Conservation (phyloP, 352 stramenopile genomes). For the Globisporangium irregulare region DNA sequence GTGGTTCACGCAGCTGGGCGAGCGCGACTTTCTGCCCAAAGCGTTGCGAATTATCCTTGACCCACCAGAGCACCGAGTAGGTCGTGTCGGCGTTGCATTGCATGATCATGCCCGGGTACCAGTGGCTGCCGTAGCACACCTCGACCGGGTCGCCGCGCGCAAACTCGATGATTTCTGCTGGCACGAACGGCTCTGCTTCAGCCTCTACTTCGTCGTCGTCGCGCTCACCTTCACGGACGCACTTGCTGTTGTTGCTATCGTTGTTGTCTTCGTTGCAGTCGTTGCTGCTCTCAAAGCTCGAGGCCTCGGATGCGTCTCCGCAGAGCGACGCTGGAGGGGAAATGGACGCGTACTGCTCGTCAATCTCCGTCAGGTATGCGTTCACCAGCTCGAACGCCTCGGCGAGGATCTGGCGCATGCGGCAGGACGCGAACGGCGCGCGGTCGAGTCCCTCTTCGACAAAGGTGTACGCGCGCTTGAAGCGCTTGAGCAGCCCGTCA, state of each 20-base stretch:
- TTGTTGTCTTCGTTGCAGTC: neutral
- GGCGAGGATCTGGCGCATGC: slow-evolving; percentile 68
- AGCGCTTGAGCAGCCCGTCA: slow-evolving; percentile 72
- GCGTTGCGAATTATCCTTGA: slow-evolving; percentile 75
- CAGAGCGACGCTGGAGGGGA: slow-evolving; percentile 29
- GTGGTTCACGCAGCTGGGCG: slow-evolving; percentile 47
- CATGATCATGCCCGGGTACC: slow-evolving; percentile 67
- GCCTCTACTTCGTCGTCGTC: neutral
- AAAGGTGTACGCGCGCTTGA: slow-evolving; percentile 68
- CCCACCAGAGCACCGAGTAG: slow-evolving; percentile 82
- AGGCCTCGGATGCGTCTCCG: slow-evolving; percentile 8
- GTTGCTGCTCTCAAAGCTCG: slow-evolving; percentile 3
- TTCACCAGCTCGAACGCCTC: slow-evolving; percentile 64
- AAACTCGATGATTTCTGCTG: slow-evolving; percentile 21
- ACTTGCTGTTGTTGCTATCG: slow-evolving; percentile 3
- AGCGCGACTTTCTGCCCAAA: slow-evolving; percentile 54
- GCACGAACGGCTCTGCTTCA: slow-evolving; percentile 1
- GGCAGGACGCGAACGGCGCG: slow-evolving; percentile 46
- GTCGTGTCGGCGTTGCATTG: slow-evolving; percentile 50
- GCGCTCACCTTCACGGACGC: neutral
- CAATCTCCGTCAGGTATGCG: slow-evolving; percentile 40
- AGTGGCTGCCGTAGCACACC: slow-evolving; percentile 45
- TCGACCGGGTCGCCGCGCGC: slow-evolving; percentile 66
- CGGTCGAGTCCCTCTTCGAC: slow-evolving; percentile 48
- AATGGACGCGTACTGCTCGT: slow-evolving; percentile 61